These are phyloP conservation scores for Dacryopinax spathularia DNA, from an alignment of 768 basidiomycete genomes.

Conservation along the genomic window DNA sequence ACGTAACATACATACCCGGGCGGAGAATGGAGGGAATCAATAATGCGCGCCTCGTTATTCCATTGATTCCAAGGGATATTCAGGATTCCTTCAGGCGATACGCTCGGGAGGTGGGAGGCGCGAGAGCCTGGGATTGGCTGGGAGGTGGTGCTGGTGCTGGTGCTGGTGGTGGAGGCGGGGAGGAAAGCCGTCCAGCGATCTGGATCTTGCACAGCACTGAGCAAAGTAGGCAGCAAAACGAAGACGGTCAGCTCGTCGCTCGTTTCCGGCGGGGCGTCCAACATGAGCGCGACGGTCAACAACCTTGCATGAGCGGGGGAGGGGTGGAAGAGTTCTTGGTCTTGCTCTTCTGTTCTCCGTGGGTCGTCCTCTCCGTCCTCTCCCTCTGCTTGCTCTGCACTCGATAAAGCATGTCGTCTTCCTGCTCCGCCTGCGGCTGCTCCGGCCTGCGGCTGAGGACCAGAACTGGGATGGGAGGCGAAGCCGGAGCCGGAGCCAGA, in stretches of 20 bases:
- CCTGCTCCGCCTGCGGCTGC: not conserved
- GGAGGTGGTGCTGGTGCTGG: not conserved
- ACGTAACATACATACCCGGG: not conserved
- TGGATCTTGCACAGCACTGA: not conserved
- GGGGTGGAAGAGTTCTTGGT: not conserved
- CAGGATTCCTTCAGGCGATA: too few relatives aligned
- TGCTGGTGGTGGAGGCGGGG: not conserved
- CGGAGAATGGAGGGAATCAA: not conserved
- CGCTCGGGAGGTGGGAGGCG: too few relatives aligned
- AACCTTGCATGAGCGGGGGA: not conserved
- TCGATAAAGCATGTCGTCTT: too few relatives aligned
- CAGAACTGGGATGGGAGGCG: too few relatives aligned
- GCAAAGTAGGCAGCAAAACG: not conserved
- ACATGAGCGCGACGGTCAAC: not conserved
- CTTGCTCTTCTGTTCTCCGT: too few relatives aligned
- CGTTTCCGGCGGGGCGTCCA: not conserved
- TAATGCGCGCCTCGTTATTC: not conserved
- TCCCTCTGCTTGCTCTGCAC: not conserved
- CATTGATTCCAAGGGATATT: not conserved
- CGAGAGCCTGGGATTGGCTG: not conserved
- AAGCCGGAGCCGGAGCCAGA: too few relatives aligned
- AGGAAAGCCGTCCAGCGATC: not conserved
- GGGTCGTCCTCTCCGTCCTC: not conserved
- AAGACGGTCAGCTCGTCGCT: not conserved
- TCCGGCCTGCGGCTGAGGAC: too few relatives aligned